Evolutionary conservation across 495 filamentous ascomycete genomes (phyloP), one percentile per base, ranked within the genome.

Genomic region (Penicillium arizonense): DNA sequence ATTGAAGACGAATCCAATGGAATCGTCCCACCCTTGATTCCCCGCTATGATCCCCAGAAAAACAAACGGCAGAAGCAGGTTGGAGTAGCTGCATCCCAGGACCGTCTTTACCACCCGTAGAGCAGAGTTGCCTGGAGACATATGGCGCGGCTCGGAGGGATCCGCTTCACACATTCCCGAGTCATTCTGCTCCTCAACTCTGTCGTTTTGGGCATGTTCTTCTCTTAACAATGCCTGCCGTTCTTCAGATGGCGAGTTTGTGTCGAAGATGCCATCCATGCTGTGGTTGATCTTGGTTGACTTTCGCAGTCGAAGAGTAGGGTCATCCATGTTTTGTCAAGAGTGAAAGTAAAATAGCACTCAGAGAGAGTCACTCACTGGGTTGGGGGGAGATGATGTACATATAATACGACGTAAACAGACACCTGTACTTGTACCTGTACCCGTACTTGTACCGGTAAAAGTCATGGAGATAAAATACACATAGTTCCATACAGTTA

Each of bases 1-100:
- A 33, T 64, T 68, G 39, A 64, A 55, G 35, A 58, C 23, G 35
- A 61, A 67, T 26, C 58, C 44, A 5, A 61, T 13, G 7, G 59
- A 48, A 9, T 63, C 44, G 41, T 58, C 46, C 62, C 55, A 67
- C 5, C 47, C 39, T 34, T 53, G 38, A 6, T 35, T 33, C 11
- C 56, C 60, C 3, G 56, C 46, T 10, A 46, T 30, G 10, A 67
- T 57, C 0, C 61, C 64, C 14, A 64, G 48, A 16, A 63, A 56
- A n/a, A 67, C 45, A 35, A 57, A 63, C 1, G 57, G 44, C 30
- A 58, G 47, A 21, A 56, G 42, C n/a, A 51, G 26, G 35, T 50
- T 56, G 6, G 35, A 35, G 47, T 56, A 56, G 36, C 53, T 56
- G 47, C 48, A 50, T 33, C 47, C 47, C 13, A 56, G 36, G 14